Conservation (phyloP, 352 stramenopile genomes). For the Phytopythium litorale region DNA sequence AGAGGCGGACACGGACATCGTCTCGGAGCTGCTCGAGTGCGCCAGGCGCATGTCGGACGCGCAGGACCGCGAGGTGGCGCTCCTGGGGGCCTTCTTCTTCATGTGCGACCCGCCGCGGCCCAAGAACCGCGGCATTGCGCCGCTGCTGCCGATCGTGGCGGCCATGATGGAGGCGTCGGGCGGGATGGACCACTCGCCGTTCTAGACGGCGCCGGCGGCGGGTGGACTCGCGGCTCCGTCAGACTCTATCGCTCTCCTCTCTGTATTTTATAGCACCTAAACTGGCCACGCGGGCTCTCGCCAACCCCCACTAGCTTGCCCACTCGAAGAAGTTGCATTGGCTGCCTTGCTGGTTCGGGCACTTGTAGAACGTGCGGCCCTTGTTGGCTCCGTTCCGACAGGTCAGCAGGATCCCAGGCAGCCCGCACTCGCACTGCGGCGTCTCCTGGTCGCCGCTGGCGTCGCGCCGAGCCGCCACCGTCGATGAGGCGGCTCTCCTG, state of each 20-base stretch:
- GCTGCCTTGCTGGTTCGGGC: slow-evolving; percentile 69
- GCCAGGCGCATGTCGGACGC: slow-evolving; percentile 33
- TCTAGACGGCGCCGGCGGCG: slow-evolving; percentile 7
- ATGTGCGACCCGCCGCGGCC: slow-evolving; percentile 23
- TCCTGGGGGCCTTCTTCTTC: slow-evolving; percentile 67
- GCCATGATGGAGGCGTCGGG: slow-evolving; percentile 50
- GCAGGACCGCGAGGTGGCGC: slow-evolving; percentile 50
- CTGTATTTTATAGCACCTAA: not conserved
- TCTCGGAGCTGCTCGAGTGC: slow-evolving; percentile 50
- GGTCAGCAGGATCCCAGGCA: slow-evolving; percentile 39
- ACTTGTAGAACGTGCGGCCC: slow-evolving; percentile 93
- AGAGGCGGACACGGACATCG: slow-evolving; percentile 29
- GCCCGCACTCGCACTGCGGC: slow-evolving; percentile 43
- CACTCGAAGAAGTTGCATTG: slow-evolving; percentile 94
- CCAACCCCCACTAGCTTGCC: slow-evolving; percentile 24
- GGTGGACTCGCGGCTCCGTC: not conserved
- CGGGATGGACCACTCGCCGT: slow-evolving; percentile 24
- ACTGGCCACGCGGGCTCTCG: not conserved
- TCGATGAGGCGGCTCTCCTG: not conserved
- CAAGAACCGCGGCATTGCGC: slow-evolving; percentile 18
- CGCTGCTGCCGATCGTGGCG: slow-evolving; percentile 55
- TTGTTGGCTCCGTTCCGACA: slow-evolving; percentile 83
- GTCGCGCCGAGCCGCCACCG: not conserved
- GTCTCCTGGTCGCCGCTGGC: slow-evolving; percentile 5
- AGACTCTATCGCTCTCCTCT: slow-evolving; percentile 7